Percentiles rank a stretch among this genome's conserved stretches.
Evolutionary conservation across 345 rosid genomes (phyloP).

Genomic region (Camelina laxa): DNA sequence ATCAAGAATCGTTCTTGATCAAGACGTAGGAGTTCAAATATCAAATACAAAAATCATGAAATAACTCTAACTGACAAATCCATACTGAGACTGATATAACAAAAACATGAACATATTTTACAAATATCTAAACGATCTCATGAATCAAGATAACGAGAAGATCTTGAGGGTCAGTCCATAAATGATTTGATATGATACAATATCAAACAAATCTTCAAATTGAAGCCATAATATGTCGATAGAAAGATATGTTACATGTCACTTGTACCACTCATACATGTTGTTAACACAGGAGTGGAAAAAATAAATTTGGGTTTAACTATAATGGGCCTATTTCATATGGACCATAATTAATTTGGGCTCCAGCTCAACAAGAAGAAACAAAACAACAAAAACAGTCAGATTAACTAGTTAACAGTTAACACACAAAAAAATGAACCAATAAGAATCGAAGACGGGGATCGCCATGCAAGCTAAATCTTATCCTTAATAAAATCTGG

Average conservation of each 20-base stretch:
- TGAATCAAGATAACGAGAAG: background rate
- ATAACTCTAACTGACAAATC: slow-evolving; percentile 1
- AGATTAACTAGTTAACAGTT: no score
- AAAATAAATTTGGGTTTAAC: no score
- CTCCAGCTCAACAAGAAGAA: no score
- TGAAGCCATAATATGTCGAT: background rate
- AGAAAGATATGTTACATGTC: no score
- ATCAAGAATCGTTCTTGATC: background rate
- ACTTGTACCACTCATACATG: no score
- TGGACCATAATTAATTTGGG: no score
- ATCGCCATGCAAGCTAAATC: background rate
- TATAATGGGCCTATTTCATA: no score
- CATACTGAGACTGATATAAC: background rate
- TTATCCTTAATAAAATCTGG: background rate
- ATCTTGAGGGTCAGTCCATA: slow-evolving; percentile 6
- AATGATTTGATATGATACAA: background rate
- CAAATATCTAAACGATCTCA: background rate
- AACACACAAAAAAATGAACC: background rate
- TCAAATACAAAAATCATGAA: background rate
- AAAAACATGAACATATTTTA: background rate
- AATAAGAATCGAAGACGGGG: slow-evolving; percentile 6
- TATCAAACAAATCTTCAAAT: background rate
- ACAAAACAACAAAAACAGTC: no score
- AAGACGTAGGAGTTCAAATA: slow-evolving; percentile 8
- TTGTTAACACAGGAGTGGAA: no score